Evolutionary conservation across 441 rosid genomes (phyloP).

Genomic region (Geranium incanum): DNA sequence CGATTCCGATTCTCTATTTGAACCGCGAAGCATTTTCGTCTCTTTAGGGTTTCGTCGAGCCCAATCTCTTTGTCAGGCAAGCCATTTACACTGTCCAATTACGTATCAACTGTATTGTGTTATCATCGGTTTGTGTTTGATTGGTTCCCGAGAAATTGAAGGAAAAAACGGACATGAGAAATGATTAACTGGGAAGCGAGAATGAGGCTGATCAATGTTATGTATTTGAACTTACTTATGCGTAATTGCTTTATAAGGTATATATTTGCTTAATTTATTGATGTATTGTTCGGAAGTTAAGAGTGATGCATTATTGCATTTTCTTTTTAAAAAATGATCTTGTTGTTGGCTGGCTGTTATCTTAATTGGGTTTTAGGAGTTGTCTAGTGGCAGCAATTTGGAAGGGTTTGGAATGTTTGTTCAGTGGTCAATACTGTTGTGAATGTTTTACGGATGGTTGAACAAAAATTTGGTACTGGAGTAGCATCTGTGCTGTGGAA

Average conservation of each 20-base stretch:
- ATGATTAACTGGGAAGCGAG: not conserved
- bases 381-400: slow-evolving; percentile 1
- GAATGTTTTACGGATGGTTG: not conserved
- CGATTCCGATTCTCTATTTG: not conserved
- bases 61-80: not conserved
- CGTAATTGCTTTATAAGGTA: not conserved
- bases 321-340: not conserved
- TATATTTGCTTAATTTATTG: slow-evolving; percentile 2
- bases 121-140: not conserved
- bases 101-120: not conserved
- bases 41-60: slow-evolving; percentile 8
- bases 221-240: not conserved
- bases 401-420: not conserved
- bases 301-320: not conserved
- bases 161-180: not conserved
- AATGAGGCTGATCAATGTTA: not conserved
- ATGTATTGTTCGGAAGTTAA: not conserved
- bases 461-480: not conserved
- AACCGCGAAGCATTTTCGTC: not conserved
- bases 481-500: not conserved
- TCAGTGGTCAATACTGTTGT: not conserved
- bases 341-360: not conserved
- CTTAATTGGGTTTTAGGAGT: not conserved
- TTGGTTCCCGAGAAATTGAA: not conserved
- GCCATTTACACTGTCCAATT: slow-evolving; percentile 4